Base-by-base conservation (phyloP, 164 flowering plant genomes). In the Pachysandra terminalis region DNA sequence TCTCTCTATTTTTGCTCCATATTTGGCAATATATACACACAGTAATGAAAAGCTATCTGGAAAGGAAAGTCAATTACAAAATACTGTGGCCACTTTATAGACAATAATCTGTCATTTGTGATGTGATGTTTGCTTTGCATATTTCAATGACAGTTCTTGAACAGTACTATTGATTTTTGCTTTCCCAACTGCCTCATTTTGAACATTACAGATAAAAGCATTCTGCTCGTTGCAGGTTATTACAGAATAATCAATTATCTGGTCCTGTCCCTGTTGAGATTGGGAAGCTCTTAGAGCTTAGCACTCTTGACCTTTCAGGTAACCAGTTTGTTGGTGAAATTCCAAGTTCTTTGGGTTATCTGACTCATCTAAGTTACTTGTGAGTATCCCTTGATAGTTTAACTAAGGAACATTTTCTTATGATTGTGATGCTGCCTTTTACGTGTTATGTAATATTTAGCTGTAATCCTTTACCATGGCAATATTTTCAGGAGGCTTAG, bases 251-350 rank as follows among this genome's bases (percentile, higher is more conserved):
- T 75, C 81, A 80, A 62, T 69, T 93, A 49, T 74, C 81, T 73
- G 99, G 97, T 75, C 78, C 85, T 51, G 68, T 96, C 54, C 98
- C 98, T 2, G 56, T 64, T 65, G 99, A 92, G 69, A 80, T 93
- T 67, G 98, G 99, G 62, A 89, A 83, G 71, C 93, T 96, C 27
- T 73, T 74, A 37, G 81, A 86, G 75, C 87, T 96, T 65, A 86
- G 68, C 66, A 88, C 97, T 24, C 90, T 95, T 45, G 99, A 95
- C 73, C 86, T 95, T 57, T 95, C 98, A 1, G 81, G 84, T 45
- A 95, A 95, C 77, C 90, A 85, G 79, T 81, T 95, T 66, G 74
- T 41, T 64, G 99, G 97, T 71, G 86, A 77, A 76, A 88, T 95
- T 73, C 97, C 99, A 15, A 82, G 81, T 72, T 87, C 99, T 48